A percentile compares a stretch with the other conserved stretches of the same genome.
Evolutionary conservation across 345 rosid genomes (phyloP).

Genomic region (Eucalyptus erythrocorys): DNA sequence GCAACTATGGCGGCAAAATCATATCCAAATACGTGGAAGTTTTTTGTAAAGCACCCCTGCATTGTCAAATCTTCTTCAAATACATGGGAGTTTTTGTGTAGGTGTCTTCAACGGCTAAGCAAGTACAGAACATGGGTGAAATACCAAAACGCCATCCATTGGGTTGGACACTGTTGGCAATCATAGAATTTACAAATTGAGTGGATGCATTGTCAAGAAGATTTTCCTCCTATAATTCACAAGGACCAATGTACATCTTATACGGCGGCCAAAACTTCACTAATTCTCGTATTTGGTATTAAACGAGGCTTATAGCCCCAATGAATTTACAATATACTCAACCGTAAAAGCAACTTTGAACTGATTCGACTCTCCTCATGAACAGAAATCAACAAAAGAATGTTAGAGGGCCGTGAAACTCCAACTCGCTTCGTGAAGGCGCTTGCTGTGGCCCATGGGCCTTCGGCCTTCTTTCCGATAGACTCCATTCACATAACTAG

Average conservation of each 20-base stretch:
- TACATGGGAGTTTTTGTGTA: neutral
- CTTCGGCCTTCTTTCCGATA: neutral
- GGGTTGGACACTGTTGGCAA: neutral
- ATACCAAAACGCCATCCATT: neutral
- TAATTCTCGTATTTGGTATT: neutral
- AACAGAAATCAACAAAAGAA: neutral
- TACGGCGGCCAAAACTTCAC: neutral
- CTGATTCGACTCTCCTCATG: neutral
- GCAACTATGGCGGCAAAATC: neutral
- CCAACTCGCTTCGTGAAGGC: neutral
- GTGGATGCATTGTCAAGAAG: neutral
- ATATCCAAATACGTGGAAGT: neutral
- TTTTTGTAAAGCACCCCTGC: neutral
- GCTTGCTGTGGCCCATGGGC: neutral
- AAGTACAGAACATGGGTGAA: neutral
- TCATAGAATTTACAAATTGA: neutral
- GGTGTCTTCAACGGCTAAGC: neutral
- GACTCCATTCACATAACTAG: neutral
- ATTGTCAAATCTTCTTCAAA: neutral
- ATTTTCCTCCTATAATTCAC: neutral
- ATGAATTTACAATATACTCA: neutral
- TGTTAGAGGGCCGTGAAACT: neutral
- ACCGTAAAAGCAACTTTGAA: neutral
- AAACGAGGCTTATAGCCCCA: neutral
- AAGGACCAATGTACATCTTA: neutral